These are phyloP conservation scores for Cladorrhinum sp. DNA, from an alignment of 2,329 filamentous ascomycete species.

Conservation along the genomic window DNA sequence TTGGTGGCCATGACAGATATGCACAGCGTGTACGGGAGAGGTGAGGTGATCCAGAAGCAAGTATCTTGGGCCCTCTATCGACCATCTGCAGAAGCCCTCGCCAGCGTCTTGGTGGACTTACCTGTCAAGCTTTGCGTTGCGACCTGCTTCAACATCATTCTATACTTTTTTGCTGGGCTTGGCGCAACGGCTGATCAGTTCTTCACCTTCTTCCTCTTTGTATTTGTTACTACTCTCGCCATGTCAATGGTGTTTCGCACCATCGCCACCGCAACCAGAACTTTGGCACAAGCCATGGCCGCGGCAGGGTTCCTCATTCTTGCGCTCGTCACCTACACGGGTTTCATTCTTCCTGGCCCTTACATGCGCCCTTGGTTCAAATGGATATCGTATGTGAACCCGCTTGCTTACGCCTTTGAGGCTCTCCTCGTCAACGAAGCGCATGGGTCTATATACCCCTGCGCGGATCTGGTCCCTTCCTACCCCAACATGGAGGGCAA, in stretches of 20 bases:
- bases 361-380: conserved; percentile 47
- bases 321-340: conserved; percentile 55
- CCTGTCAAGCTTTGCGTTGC: conserved; percentile 38
- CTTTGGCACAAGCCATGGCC: conserved; percentile 51
- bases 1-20: background rate
- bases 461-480: conserved; percentile 25
- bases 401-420: conserved; percentile 52
- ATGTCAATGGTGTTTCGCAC: conserved; percentile 53
- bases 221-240: conserved; percentile 44
- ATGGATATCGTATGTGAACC: conserved; percentile 51
- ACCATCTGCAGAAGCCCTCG: conserved; percentile 46
- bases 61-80: conserved; percentile 41
- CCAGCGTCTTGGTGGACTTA: conserved; percentile 13
- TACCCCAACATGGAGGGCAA: conserved; percentile 25
- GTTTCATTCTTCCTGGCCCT: conserved; percentile 45
- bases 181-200: conserved; percentile 52
- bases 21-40: background rate
- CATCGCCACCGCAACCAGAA: conserved; percentile 48
- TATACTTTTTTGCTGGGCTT: conserved; percentile 66
- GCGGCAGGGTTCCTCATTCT: conserved; percentile 52
- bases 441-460: conserved; percentile 37
- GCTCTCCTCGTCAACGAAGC: conserved; percentile 40
- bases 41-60: background rate
- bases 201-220: conserved; percentile 53
- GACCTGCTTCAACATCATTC: conserved; percentile 57